These are phyloP conservation scores for Symbiodinium pilosum DNA, from an alignment of 73 alveolate genomes.

Conservation along the genomic window DNA sequence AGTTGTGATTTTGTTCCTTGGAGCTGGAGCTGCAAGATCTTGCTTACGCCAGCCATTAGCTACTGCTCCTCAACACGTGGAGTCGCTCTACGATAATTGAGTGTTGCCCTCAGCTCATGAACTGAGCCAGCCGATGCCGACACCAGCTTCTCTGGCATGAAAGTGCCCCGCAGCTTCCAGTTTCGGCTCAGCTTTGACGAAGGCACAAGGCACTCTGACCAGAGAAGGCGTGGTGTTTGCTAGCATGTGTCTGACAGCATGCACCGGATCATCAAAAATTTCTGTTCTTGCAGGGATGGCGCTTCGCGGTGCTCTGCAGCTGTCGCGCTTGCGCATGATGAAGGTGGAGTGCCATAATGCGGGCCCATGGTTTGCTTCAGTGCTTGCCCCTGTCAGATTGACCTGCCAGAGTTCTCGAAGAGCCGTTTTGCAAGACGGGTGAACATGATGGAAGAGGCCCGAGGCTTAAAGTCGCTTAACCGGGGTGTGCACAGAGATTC, in stretches of 20 bases:
- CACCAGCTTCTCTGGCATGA: no score
- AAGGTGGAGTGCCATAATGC: constrained; percentile 12
- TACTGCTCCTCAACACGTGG: no score
- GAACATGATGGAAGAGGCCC: constrained; percentile 92
- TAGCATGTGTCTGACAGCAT: no score
- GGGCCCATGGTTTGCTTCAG: no score
- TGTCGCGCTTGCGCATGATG: constrained; percentile 88
- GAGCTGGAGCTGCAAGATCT: no score
- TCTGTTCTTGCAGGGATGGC: constrained; percentile 27
- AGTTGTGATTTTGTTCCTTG: no score
- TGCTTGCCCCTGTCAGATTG: constrained; percentile 42
- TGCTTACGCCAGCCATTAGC: no score
- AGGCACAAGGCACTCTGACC: neutral
- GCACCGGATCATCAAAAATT: no score
- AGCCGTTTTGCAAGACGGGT: constrained; percentile 93
- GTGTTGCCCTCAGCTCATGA: neutral
- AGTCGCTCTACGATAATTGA: neutral
- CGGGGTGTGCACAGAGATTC: neutral
- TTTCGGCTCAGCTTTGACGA: constrained; percentile 21
- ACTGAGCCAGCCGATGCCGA: no score
- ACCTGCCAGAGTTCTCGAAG: constrained; percentile 92
- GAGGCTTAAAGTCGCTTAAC: neutral
- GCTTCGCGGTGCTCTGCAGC: constrained; percentile 89
- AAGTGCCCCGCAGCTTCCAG: neutral
- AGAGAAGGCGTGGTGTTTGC: neutral